phyloP scores from a whole-genome alignment of 106 monocot species.

The Acanthochlamys bracteata region DNA sequence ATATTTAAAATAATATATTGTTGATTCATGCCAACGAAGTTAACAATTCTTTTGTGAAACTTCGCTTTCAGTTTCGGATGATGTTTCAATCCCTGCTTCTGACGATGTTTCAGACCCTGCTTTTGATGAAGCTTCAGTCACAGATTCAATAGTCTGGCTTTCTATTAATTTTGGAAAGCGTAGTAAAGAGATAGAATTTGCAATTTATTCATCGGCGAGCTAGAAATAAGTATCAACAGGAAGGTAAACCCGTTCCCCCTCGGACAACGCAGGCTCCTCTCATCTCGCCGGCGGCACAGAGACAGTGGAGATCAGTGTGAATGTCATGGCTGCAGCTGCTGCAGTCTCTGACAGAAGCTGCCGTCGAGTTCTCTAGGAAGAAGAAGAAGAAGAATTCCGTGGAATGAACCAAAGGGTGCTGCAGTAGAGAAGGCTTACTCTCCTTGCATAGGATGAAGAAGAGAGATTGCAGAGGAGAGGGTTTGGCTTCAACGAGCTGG shows the following conservation, averaged over 20 bases:
- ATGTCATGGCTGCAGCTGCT: conserved; percentile 29
- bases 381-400: background rate
- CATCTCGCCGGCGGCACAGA: conserved; percentile 22
- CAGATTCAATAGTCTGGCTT: too few relatives aligned
- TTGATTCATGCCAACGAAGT: too few relatives aligned
- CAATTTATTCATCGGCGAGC: conserved; percentile 54
- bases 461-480: conserved; percentile 21
- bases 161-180: too few relatives aligned
- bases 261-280: conserved; percentile 61
- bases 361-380: conserved; percentile 32
- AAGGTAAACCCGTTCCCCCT: conserved; percentile 90
- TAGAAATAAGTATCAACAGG: conserved; percentile 86
- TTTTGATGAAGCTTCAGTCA: too few relatives aligned
- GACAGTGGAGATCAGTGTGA: conserved; percentile 3
- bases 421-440: background rate
- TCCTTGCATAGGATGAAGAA: conserved; percentile 17
- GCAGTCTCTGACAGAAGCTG: conserved; percentile 51
- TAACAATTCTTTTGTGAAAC: too few relatives aligned
- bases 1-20: too few relatives aligned
- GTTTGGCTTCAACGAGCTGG: conserved; percentile 26
- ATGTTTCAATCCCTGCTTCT: too few relatives aligned
- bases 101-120: too few relatives aligned
- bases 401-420: conserved; percentile 7
- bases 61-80: too few relatives aligned
- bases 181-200: too few relatives aligned